Conservation (phyloP, 1,139 yeast genomes). For the Nakaseomyces delphensis region DNA sequence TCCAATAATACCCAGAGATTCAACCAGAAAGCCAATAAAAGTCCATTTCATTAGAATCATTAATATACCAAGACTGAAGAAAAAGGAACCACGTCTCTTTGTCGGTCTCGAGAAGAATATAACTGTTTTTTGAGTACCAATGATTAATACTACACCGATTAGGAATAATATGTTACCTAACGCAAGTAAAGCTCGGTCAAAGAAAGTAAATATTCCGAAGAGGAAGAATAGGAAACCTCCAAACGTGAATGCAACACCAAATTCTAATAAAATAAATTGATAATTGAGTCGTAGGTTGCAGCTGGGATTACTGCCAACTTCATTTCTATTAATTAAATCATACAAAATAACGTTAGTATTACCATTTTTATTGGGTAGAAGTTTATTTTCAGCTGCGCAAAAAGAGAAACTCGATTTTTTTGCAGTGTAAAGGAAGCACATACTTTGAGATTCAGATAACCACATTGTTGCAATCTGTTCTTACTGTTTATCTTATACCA, state of each 20-base stretch:
- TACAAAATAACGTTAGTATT: no score
- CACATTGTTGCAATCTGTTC: slow-evolving; percentile 39
- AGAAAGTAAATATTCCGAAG: slow-evolving; percentile 75
- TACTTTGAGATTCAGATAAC: slow-evolving; percentile 74
- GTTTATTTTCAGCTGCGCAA: no score
- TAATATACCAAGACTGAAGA: slow-evolving; percentile 65
- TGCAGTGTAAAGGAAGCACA: no score
- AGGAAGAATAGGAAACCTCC: slow-evolving; percentile 73
- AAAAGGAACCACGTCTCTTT: slow-evolving; percentile 77
- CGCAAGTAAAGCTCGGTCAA: slow-evolving; percentile 83
- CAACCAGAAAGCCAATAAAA: slow-evolving; percentile 76
- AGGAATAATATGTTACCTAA: slow-evolving; percentile 77
- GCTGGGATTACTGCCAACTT: no score
- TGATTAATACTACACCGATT: slow-evolving; percentile 72
- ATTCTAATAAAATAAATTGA: slow-evolving; percentile 40
- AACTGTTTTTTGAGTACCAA: slow-evolving; percentile 79
- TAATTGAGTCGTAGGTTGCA: no score
- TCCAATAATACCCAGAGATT: slow-evolving; percentile 78
- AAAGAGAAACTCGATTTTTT: not conserved
- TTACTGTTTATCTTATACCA: not conserved
- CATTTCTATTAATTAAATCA: no score
- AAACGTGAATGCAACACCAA: slow-evolving; percentile 90
- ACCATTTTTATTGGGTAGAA: no score
- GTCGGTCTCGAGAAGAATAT: slow-evolving; percentile 80
- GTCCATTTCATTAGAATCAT: slow-evolving; percentile 70